phyloP scores from a whole-genome alignment of 257 asterid genomes.

The Nicotiana attenuata region DNA sequence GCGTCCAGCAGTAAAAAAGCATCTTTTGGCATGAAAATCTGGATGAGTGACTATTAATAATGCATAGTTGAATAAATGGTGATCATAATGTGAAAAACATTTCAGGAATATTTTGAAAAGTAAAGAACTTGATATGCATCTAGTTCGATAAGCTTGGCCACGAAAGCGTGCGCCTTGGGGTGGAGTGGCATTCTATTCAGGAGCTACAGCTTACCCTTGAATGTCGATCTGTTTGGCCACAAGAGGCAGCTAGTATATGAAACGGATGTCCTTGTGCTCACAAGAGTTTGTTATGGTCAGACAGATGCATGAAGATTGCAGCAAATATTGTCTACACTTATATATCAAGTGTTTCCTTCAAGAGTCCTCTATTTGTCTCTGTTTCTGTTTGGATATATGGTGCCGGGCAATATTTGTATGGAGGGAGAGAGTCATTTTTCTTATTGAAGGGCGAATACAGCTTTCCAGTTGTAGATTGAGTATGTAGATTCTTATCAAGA shows the following conservation, averaged over 20 bases:
- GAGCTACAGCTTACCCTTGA: neutral
- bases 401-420: neutral
- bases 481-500: neutral
- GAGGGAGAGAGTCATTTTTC: neutral
- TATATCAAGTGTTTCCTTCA: neutral
- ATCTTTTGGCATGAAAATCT: neutral
- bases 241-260: neutral
- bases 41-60: neutral
- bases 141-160: neutral
- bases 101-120: neutral
- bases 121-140: neutral
- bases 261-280: slow-evolving; percentile 2
- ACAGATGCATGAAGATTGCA: neutral
- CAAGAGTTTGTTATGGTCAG: neutral
- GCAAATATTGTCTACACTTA: neutral
- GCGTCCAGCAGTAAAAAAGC: neutral
- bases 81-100: neutral
- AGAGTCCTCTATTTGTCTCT: neutral
- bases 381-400: neutral
- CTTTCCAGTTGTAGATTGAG: neutral
- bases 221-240: neutral
- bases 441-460: neutral
- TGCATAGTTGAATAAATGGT: neutral
- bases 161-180: neutral
- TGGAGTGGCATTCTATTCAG: neutral